Conservation (phyloP, 345 rosid genomes). For the Gossypium turneri region DNA sequence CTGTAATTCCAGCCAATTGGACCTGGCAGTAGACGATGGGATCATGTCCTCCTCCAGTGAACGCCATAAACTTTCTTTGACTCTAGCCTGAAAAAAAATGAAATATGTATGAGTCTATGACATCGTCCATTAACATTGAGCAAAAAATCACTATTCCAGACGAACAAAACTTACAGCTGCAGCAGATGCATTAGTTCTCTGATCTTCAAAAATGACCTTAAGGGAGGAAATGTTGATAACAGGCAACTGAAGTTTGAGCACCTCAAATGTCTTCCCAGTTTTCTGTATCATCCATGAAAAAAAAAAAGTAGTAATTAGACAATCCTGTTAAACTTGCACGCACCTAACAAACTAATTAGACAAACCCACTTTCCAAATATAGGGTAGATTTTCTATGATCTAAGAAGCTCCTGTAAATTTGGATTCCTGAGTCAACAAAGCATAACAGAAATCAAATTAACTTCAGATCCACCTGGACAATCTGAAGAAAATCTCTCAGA, state of each 20-base stretch:
- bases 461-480: constrained; percentile 55
- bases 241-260: constrained; percentile 68
- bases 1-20: constrained; percentile 94
- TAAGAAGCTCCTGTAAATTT: constrained; percentile 6
- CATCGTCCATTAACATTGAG: constrained; percentile 8
- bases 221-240: constrained; percentile 71
- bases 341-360: not conserved
- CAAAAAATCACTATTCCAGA: constrained; percentile 1
- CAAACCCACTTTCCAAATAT: not conserved
- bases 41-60: constrained; percentile 87
- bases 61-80: constrained; percentile 73
- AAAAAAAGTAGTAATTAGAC: not conserved
- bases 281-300: constrained; percentile 50
- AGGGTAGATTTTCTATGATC: not conserved
- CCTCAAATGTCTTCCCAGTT: constrained; percentile 80
- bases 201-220: constrained; percentile 82
- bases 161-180: constrained; percentile 61
- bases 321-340: not conserved
- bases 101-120: not conserved
- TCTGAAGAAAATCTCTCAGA: constrained; percentile 73
- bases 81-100: constrained; percentile 47
- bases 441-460: constrained; percentile 14
- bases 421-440: constrained; percentile 16
- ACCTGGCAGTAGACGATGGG: constrained; percentile 71
- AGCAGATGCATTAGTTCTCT: constrained; percentile 82